Conservation (phyloP, 2,329 filamentous ascomycete genomes). For the Microcera coccophila region DNA sequence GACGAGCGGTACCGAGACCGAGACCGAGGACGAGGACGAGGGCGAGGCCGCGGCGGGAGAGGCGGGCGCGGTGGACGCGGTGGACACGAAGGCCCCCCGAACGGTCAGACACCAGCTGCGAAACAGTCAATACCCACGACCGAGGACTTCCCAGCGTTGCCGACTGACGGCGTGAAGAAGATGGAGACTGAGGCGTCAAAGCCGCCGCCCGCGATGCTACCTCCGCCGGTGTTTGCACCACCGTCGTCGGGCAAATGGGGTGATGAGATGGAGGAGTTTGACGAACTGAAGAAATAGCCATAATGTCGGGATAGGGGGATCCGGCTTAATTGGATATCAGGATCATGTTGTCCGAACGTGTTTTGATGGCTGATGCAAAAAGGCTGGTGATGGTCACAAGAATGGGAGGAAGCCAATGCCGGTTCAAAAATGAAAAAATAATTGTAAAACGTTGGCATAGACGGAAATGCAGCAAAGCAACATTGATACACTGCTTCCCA, state of each 20-base stretch:
- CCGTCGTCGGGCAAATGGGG: slow-evolving; percentile 47
- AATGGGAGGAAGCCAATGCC: too few relatives aligned
- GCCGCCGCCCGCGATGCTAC: slow-evolving; percentile 30
- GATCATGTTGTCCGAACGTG: too few relatives aligned
- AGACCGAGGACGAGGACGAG: slow-evolving; percentile 31
- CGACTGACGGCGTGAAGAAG: slow-evolving; percentile 26
- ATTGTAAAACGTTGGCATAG: slow-evolving; percentile 21
- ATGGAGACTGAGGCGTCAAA: slow-evolving; percentile 9
- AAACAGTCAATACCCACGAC: slow-evolving; percentile 26
- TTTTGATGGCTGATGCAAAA: too few relatives aligned
- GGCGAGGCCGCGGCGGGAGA: slow-evolving; percentile 31
- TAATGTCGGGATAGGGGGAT: slow-evolving; percentile 16
- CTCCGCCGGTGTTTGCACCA: slow-evolving; percentile 27
- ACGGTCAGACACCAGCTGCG: slow-evolving; percentile 13
- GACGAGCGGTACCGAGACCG: slow-evolving; percentile 34
- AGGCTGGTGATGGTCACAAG: too few relatives aligned
- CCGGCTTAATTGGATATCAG: too few relatives aligned
- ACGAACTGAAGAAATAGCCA: slow-evolving; percentile 32
- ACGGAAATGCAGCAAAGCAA: slow-evolving; percentile 18
- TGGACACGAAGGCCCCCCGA: slow-evolving; percentile 21
- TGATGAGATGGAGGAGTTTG: slow-evolving; percentile 54
- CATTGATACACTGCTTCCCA: slow-evolving; percentile 14
- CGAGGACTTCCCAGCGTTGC: slow-evolving; percentile 37
- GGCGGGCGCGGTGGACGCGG: slow-evolving; percentile 34
- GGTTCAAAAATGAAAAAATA: slow-evolving; percentile 14